phyloP scores from a whole-genome alignment of 495 filamentous ascomycete genomes.

The Lasiosphaeria hispida region DNA sequence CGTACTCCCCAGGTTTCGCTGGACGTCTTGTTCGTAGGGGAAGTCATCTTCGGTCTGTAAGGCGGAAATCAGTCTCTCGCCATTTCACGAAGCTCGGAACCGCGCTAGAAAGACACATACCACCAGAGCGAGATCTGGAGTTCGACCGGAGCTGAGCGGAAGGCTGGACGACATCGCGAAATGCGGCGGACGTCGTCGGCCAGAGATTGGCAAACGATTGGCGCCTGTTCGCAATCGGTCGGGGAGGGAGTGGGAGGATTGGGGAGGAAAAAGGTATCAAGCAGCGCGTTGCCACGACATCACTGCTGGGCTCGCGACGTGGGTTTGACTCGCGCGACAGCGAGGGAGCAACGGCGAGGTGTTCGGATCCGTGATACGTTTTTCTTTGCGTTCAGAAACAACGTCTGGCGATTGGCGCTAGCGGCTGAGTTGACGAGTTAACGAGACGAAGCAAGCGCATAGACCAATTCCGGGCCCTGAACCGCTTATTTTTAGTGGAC shows the following conservation, averaged over 20 bases:
- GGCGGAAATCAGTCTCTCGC: not conserved
- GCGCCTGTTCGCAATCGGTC: slow-evolving; percentile 11
- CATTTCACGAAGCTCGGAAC: slow-evolving; percentile 8
- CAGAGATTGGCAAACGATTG: slow-evolving; percentile 7
- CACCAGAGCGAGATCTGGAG: slow-evolving; percentile 71
- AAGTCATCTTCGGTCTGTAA: slow-evolving; percentile 77
- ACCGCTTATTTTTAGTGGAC: slow-evolving; percentile 6
- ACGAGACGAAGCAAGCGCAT: slow-evolving; percentile 3
- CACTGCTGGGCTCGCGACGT: slow-evolving; percentile 25
- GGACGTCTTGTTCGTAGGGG: slow-evolving; percentile 93
- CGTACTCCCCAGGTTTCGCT: slow-evolving; percentile 78
- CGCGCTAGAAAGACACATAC: slow-evolving; percentile 49
- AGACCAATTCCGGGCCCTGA: slow-evolving; percentile 2
- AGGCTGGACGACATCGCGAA: slow-evolving; percentile 32
- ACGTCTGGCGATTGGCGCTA: slow-evolving; percentile 21
- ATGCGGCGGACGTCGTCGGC: slow-evolving; percentile 3
- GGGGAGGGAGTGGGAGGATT: not conserved
- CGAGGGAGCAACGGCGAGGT: slow-evolving; percentile 18
- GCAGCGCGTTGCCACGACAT: slow-evolving; percentile 31
- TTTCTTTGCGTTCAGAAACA: slow-evolving; percentile 14
- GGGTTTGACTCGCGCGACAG: slow-evolving; percentile 24
- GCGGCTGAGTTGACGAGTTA: slow-evolving; percentile 5
- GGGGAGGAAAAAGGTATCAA: not conserved
- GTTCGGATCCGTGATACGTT: slow-evolving; percentile 21
- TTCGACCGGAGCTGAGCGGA: slow-evolving; percentile 29